Base-by-base conservation (phyloP, 208 protist genomes). In the Trypanosoma caninum region DNA sequence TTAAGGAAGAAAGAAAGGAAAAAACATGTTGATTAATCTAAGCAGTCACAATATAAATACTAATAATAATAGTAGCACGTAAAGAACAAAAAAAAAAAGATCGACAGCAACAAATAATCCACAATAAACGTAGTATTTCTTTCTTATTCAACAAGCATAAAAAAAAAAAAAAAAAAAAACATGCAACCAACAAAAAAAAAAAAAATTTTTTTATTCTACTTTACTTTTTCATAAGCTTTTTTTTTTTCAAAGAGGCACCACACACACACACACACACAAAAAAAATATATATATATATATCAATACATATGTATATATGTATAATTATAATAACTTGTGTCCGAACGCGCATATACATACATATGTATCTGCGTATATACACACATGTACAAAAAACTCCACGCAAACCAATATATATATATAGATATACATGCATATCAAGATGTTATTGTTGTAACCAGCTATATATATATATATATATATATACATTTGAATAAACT, bases 401-500 rank as follows among this genome's bases (percentile, higher is more conserved):
- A 20, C 23, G 8, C n/a, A 25, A 22, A 8, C 63, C 14, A 9
- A 53, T 14, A 33, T 14, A 11, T 35, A 7, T 70, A 20, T 22
- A 41, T n/a, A n/a, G 3, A 63, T n/a, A 63, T 13, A 37, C 35
- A 45, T 31, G 18, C 25, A 23, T 58, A 51, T 37, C 28, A n/a
- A 35, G 59, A 62, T 27, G 59, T 51, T 41, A 37, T 64, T 54
- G n/a, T n/a, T n/a, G n/a, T n/a, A n/a, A n/a, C n/a, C n/a, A n/a
- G n/a, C n/a, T 33, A 28, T 30, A 13, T 33, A 48, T 40, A 38
- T 35, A 33, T 55, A 48, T 35, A 68, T 52, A 68, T 48, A 34
- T 45, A 31, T 68, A 33, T 68, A n/a, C n/a, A n/a, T n/a, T n/a
- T n/a, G n/a, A n/a, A n/a, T n/a, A n/a, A n/a, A n/a, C n/a, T n/a